Conservation (phyloP, 1,139 yeast genomes). For the Protomyces lactucae-debilis region DNA sequence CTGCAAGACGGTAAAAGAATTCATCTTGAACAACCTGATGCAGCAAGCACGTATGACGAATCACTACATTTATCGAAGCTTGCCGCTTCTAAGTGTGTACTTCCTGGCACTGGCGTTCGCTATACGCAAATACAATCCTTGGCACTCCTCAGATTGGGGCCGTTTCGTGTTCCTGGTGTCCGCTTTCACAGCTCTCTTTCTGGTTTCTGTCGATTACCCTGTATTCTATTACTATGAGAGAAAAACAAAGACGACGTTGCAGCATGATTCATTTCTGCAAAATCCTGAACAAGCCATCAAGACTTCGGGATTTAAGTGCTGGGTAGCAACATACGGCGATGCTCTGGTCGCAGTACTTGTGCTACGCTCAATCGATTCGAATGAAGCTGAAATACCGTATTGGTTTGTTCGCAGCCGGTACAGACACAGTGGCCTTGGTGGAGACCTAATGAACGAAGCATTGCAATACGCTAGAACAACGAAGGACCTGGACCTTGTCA, state of each 20-base stretch:
- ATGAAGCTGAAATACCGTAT: slow-evolving; percentile 1
- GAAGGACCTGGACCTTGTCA: neutral
- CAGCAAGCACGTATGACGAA: slow-evolving; percentile 20
- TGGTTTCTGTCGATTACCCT: slow-evolving; percentile 17
- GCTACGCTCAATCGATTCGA: neutral
- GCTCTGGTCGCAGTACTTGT: slow-evolving; percentile 5
- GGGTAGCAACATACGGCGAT: slow-evolving; percentile 8
- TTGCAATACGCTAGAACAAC: neutral
- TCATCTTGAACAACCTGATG: slow-evolving; percentile 16
- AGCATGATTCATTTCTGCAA: neutral
- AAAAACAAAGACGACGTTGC: neutral
- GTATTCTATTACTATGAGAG: slow-evolving; percentile 7
- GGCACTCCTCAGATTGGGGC: slow-evolving; percentile 17
- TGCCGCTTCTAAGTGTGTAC: slow-evolving; percentile 3
- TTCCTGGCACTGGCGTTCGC: slow-evolving; percentile 13
- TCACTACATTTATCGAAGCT: slow-evolving; percentile 12
- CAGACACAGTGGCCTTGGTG: slow-evolving; percentile 18
- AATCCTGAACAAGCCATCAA: neutral
- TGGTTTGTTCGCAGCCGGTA: slow-evolving; percentile 18
- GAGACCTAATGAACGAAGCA: slow-evolving; percentile 7
- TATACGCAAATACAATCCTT: slow-evolving; percentile 3
- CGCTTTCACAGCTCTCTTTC: slow-evolving; percentile 16
- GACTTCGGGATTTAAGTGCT: neutral
- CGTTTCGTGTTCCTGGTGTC: slow-evolving; percentile 15
- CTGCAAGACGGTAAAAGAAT: neutral